Evolutionary conservation across 2,329 filamentous ascomycete species (phyloP).

Genomic region (Pyricularia sp.): DNA sequence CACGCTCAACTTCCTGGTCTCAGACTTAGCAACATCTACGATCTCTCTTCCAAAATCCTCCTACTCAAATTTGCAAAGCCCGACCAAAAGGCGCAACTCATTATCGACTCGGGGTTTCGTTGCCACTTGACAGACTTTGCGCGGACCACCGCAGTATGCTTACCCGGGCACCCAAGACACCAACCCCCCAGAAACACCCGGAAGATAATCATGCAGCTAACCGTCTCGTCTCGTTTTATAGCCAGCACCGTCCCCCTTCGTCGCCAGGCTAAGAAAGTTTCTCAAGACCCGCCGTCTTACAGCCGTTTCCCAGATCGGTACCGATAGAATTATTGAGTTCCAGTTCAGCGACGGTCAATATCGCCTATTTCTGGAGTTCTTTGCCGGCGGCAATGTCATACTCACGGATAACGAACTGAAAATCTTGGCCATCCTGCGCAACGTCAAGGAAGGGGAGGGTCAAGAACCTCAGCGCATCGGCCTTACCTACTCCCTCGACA

Average conservation of each 20-base stretch:
- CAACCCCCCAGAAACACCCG: conserved; percentile 18
- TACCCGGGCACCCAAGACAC: conserved; percentile 13
- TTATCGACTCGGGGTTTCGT: conserved; percentile 92
- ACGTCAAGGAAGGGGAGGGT: conserved; percentile 72
- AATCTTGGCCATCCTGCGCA: conserved; percentile 71
- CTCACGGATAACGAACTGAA: conserved; percentile 78
- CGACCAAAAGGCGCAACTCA: conserved; percentile 76
- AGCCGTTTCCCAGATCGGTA: conserved; percentile 74
- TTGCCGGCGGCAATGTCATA: conserved; percentile 87
- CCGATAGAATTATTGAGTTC: conserved; percentile 86
- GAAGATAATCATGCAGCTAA: neutral
- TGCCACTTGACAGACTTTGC: conserved; percentile 90
- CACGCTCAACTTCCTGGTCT: conserved; percentile 27
- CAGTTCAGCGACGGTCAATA: conserved; percentile 89
- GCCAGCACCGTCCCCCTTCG: conserved; percentile 69
- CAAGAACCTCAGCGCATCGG: conserved; percentile 76
- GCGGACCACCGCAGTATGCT: conserved; percentile 58
- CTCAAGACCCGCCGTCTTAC: conserved; percentile 83
- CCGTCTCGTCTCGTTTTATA: neutral
- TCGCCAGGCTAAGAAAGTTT: conserved; percentile 74
- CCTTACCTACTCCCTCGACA: conserved; percentile 66
- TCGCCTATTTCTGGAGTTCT: conserved; percentile 86
- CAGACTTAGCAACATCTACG: conserved; percentile 88
- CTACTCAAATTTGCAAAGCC: conserved; percentile 92
- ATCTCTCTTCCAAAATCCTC: conserved; percentile 90